Base-by-base conservation (phyloP, 176 grass and related monocot genomes). In the Aegilops speltoides region DNA sequence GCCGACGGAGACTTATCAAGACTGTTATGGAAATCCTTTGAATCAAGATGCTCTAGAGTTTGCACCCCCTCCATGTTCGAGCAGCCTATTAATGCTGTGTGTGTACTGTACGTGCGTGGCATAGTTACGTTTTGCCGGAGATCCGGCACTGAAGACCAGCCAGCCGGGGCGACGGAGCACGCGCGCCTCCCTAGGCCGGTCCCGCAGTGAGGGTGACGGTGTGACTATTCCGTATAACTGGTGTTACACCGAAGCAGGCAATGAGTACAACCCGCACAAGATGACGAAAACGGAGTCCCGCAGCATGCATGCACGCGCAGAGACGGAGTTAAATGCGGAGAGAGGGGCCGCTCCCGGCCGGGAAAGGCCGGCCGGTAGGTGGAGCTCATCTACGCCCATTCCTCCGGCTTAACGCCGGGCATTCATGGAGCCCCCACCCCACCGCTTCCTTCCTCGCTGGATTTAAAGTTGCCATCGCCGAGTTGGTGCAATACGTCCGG, bases 401-500 rank as follows among this genome's bases (percentile, higher is more conserved):
- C 57, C 77, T 34, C 56, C 76, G 76, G 56, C 54, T 36, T 57
- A 61, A 59, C 76, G 76, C 14, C 34, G 57, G 34, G 77, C 59
- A 79, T 26, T 17, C 22, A 79, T 10, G 34, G 56, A 23, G 33
- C 68, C 32, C 32, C 64, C 64, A 68, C 32, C 19, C 13, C 64
- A 38, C 10, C 68, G 65, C 31, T 33, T 56, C 20, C 50, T 19
- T 1, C 16, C 17, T 78, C 20, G 22, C 29, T 37, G 76, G 8
- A 36, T 78, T 78, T 37, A 79, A 79, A 79, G 77, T 37, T 26
- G 36, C 59, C 60, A 45, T 25, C 33, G 33, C n/a, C 52, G 52
- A 78, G 29, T 59, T 78, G 76, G 76, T 60, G 76, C 26, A 36
- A 60, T 7, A 3, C 20, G 20, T 59, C 20, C 56, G 56, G 0